Evolutionary conservation across 2,329 filamentous ascomycete genomes (phyloP).

Genomic region (Colletotrichum trifolii): DNA sequence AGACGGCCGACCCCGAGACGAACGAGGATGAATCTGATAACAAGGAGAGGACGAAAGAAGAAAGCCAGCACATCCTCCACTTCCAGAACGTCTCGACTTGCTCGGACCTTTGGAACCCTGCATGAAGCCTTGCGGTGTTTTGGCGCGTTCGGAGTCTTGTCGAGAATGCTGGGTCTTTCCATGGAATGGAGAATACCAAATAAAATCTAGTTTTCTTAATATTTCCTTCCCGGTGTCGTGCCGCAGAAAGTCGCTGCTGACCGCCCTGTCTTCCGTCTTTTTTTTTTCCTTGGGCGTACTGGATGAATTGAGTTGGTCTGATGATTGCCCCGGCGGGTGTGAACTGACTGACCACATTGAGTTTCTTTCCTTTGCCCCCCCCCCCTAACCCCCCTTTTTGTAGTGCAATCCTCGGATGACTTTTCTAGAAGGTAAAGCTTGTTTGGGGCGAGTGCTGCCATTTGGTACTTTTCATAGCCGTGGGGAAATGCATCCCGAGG

Average conservation of each 20-base stretch:
- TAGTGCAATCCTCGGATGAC: no score
- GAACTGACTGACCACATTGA: no score
- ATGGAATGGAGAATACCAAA: background rate
- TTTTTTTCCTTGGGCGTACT: background rate
- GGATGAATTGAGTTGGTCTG: slow-evolving; percentile 33
- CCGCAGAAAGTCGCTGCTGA: background rate
- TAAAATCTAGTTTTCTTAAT: background rate
- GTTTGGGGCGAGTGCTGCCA: no score
- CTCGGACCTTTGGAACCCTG: background rate
- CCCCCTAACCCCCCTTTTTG: no score
- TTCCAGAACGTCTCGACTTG: background rate
- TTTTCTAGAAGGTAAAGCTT: no score
- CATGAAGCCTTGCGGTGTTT: no score
- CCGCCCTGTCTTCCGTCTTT: slow-evolving; percentile 15
- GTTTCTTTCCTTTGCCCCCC: no score
- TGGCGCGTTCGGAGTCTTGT: no score
- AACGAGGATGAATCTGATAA: slow-evolving; percentile 4
- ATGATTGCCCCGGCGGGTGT: background rate
- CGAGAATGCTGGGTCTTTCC: no score
- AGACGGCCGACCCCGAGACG: slow-evolving; percentile 12
- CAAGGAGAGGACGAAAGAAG: background rate
- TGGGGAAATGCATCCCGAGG: no score
- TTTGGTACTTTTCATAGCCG: no score
- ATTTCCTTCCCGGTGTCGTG: background rate
- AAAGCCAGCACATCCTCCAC: background rate